phyloP scores from a whole-genome alignment of 805 yeast genomes.

The Candida maris region DNA sequence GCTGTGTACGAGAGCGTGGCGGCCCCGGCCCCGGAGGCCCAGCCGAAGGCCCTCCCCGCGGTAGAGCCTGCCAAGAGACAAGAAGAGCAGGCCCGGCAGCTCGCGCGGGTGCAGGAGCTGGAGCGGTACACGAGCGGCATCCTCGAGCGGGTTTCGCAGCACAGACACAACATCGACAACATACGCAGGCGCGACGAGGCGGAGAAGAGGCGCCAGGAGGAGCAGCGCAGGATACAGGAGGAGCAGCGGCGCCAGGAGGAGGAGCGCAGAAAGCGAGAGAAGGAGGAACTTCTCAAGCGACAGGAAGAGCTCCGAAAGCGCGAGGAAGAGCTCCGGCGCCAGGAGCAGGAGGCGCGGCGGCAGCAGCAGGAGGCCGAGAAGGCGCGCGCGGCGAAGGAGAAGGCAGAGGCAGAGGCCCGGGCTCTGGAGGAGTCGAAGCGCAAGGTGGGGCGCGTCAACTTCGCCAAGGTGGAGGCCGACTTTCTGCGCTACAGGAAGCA shows the following conservation, averaged over 20 bases:
- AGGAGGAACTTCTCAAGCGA: slow-evolving; percentile 24
- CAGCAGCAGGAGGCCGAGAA: slow-evolving; percentile 24
- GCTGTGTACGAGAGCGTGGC: not conserved
- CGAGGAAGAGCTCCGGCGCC: slow-evolving; percentile 21
- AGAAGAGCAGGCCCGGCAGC: not conserved
- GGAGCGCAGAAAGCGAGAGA: slow-evolving; percentile 19
- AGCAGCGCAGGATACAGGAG: slow-evolving; percentile 15
- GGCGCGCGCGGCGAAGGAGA: slow-evolving; percentile 9
- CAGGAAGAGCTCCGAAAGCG: slow-evolving; percentile 20
- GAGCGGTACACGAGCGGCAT: not conserved
- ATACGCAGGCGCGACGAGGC: not conserved
- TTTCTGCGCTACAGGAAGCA: slow-evolving; percentile 48
- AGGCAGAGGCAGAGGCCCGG: slow-evolving; percentile 22
- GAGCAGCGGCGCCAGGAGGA: slow-evolving; percentile 14
- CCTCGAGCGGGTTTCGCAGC: not conserved
- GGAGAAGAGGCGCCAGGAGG: slow-evolving; percentile 4
- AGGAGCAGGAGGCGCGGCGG: slow-evolving; percentile 23
- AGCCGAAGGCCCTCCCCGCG: not conserved
- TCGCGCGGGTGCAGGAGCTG: not conserved
- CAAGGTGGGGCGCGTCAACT: slow-evolving; percentile 32
- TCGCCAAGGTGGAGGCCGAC: slow-evolving; percentile 35
- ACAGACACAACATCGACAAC: not conserved
- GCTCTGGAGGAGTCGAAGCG: slow-evolving; percentile 22
- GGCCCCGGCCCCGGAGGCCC: not conserved
- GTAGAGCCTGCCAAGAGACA: not conserved